Base-by-base conservation (phyloP, 31 red algal genomes). In the Asparagopsis taxiformis region DNA sequence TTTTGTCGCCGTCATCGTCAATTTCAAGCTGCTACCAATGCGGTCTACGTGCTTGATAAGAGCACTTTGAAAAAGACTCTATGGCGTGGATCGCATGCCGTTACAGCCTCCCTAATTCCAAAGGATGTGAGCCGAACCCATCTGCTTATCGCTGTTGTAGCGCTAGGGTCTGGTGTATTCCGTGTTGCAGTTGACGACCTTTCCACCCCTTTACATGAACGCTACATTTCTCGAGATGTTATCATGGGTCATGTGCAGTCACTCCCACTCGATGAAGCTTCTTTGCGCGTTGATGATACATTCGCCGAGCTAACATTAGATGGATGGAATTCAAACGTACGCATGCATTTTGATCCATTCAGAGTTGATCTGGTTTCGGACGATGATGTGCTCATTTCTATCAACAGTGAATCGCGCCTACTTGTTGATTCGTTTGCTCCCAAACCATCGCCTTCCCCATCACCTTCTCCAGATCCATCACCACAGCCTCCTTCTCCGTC, bases 1-100 rank as follows among this genome's bases (percentile, higher is more conserved):
- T 95, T 95, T 75, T 84, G 92, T 75, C 78, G 84, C 15, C 85
- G 84, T 70, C 85, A 95, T 32, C 81, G 81, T 29, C 62, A 74
- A 3, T 85, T 74, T 26, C 37, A 56, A n/a, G 55, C 70, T 30
- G 20, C 46, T 31, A 19, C 61, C 1, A 59, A 74, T 26, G n/a
- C 62, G 3, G 53, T 38, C 32, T 85, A 85, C 39, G 44, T 53
- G 2, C 31, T 85, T 26, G 52, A 31, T 35, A 33, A 54, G 19
- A 33, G 51, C 15, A 55, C 81, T 3, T 23, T 85, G 19, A 20
- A 57, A 31, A 25, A 74, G 26, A 34, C 68, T 23, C 8, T 59
- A 65, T 85, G 81, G 81, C 39, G 58, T 5, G 70, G 67, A 24
- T 20, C 44, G 3, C 66, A 29, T 54, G 55, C 20, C 6, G 20